phyloP scores from a whole-genome alignment of 2,329 filamentous ascomycete species.

The Coniella lustricola region DNA sequence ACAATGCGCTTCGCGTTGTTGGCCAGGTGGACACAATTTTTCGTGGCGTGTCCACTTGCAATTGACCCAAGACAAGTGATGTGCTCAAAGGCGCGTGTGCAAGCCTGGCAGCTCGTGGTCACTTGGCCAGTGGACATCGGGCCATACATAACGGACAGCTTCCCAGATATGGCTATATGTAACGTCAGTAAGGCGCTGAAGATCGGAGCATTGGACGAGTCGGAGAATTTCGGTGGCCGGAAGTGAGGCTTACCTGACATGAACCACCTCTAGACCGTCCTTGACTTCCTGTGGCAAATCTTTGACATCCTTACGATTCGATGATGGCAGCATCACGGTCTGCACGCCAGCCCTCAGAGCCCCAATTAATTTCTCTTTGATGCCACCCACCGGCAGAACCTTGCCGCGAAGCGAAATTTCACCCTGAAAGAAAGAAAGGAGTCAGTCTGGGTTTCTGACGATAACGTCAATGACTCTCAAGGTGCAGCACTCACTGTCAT shows the following conservation, averaged over 20 bases:
- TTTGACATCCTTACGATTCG: constrained; percentile 86
- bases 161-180: constrained; percentile 78
- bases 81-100: constrained; percentile 67
- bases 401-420: constrained; percentile 76
- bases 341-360: constrained; percentile 90
- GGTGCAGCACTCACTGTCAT: constrained; percentile 65
- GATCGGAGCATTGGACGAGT: constrained; percentile 15
- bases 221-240: constrained; percentile 32
- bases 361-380: constrained; percentile 98
- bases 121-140: constrained; percentile 77
- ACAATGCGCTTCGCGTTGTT: too few relatives aligned
- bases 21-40: too few relatives aligned
- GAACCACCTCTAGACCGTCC: constrained; percentile 78
- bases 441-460: constrained; percentile 20
- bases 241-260: constrained; percentile 64
- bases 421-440: constrained; percentile 37
- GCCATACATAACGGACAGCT: constrained; percentile 85
- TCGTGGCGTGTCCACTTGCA: too few relatives aligned
- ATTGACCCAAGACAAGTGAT: not conserved
- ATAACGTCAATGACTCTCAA: constrained; percentile 18
- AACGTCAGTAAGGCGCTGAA: constrained; percentile 19
- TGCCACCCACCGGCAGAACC: constrained; percentile 90
- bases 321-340: constrained; percentile 79
- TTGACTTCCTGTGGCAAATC: constrained; percentile 88
- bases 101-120: constrained; percentile 57